Evolutionary conservation across 2,329 filamentous ascomycete species (phyloP).

Genomic region (Neofusicoccum laricinum): DNA sequence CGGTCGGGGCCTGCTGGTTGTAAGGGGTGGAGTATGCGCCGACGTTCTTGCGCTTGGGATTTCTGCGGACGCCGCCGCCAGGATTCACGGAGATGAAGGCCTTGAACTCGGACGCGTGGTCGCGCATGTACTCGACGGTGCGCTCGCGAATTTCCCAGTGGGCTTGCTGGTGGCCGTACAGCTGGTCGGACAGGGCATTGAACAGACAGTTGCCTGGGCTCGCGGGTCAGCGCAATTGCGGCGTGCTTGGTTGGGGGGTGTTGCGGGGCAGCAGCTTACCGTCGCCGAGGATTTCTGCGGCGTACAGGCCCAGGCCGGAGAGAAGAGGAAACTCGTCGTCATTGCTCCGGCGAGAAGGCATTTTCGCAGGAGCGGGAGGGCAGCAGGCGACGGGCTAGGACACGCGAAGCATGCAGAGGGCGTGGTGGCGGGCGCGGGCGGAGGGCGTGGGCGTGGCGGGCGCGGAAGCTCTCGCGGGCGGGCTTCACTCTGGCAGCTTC

Average conservation of each 20-base stretch:
- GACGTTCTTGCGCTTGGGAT: slow-evolving; percentile 57
- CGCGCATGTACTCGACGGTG: slow-evolving; percentile 62
- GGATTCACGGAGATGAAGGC: slow-evolving; percentile 58
- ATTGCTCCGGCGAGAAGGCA: slow-evolving; percentile 16
- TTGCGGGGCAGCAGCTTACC: slow-evolving; percentile 46
- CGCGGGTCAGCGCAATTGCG: slow-evolving; percentile 20
- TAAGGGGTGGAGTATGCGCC: slow-evolving; percentile 40
- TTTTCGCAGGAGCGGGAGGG: slow-evolving; percentile 20
- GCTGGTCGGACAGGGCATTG: slow-evolving; percentile 65
- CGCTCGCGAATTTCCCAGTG: slow-evolving; percentile 57
- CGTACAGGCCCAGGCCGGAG: slow-evolving; percentile 56
- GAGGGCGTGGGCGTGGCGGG: slow-evolving; percentile 25
- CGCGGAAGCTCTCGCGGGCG: slow-evolving; percentile 16
- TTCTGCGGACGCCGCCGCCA: slow-evolving; percentile 24
- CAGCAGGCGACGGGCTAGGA: slow-evolving; percentile 22
- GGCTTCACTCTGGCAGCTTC: slow-evolving; percentile 15
- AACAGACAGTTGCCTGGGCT: slow-evolving; percentile 66
- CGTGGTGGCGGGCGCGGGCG: slow-evolving; percentile 25
- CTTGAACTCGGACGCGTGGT: slow-evolving; percentile 61
- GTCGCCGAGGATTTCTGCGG: slow-evolving; percentile 58
- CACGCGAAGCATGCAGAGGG: slow-evolving; percentile 19
- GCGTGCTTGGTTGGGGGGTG: not conserved
- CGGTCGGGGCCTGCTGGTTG: slow-evolving; percentile 50
- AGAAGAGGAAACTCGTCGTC: slow-evolving; percentile 56
- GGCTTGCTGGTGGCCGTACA: slow-evolving; percentile 59